Base-by-base conservation (phyloP, 169 alveolate species). In the Cryptosporidium ryanae region DNA sequence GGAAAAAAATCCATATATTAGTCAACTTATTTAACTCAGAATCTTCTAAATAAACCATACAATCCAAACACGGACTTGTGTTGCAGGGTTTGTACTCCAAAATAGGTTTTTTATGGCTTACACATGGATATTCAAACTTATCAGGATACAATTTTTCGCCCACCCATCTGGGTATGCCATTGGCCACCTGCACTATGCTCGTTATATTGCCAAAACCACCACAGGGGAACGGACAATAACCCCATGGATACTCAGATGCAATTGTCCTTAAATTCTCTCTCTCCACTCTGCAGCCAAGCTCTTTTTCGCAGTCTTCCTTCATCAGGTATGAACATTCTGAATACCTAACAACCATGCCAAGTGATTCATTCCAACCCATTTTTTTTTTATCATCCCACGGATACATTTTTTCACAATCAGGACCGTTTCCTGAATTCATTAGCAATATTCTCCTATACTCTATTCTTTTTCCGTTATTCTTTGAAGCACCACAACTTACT, bases 181-280 rank as follows among this genome's bases (percentile, higher is more conserved):
- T 32, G 10, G 87, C 87, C 3, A 76, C 87, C 46, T 76, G 87
- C 6, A 76, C 87, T 32, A 76, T 55, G 38, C 87, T 76, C 32
- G 87, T 76, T 46, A 76, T 76, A 29, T 76, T 76, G 15, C 87
- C 87, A 55, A 76, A 76, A 38, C 87, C 87, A 15, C 87, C 87
- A 44, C 87, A 76, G 15, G 87, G 87, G 23, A 76, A 76, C 25
- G 87, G 87, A 55, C 87, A 76, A 76, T 23, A 61, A 29, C 87
- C 87, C 87, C 87, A 76, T 31, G 87, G 87, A 76, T 76, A 76
- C n/a, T 76, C 71, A n/a, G 87, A 76, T 17, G 87, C 76, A 25
- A 76, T 76, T 21, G 87, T 76, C 59, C 87, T 76, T 25, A 76
- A 59, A 76, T 76, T 76, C 27, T 76, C 87, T 61, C 64, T 57